Evolutionary conservation across 2,329 filamentous ascomycete genomes (phyloP), one percentile per base, ranked within the genome.

Genomic region (Corniculantispora saksenae): DNA sequence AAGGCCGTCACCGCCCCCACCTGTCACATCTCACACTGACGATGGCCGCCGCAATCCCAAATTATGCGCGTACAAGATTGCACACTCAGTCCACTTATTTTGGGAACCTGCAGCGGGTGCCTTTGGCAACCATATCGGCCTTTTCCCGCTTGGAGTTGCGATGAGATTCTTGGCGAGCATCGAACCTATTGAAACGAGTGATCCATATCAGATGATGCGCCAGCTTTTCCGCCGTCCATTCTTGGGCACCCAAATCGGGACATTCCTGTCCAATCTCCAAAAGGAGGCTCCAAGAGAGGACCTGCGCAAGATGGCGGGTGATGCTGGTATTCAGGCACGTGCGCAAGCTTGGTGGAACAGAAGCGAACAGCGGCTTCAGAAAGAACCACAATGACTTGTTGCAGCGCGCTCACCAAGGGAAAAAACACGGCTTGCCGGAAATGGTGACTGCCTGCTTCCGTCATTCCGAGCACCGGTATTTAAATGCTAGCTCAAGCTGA

Each of bases 1-100:
- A 19, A 50, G 12, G 13, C 27, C n/a, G 4, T 61, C 47, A 2
- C 38, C 35, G 9, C 10, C 25, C 2, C 15, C 35, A 19, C 19
- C 21, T 23, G 27, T 35, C 10, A 13, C 27, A 15, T 48, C n/a
- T n/a, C 19, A 40, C 9, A 12, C 27, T 1, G 9, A 21, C 21
- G 21, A 25, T 19, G 21, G 32, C 23, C 17, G 63, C n/a, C 45
- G 48, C 55, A 50, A 32, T 21, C 65, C 68, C 3, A 57, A 25
- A n/a, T 29, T 66, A 23, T 69, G 61, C 51, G 63, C 67, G 4
- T 55, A 53, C 54, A 69, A 69, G 53, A 69, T 69, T 25, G 67
- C 66, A 10, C 67, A 66, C n/a, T 40, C 58, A 3, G 66, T 67
- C 9, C 63, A 66, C 32, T 51, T 68, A 17, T 62, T 69, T 32